Evolutionary conservation across 495 filamentous ascomycete species (phyloP), one percentile per base, ranked within the genome.

Genomic region (Talaromyces thailandensis): DNA sequence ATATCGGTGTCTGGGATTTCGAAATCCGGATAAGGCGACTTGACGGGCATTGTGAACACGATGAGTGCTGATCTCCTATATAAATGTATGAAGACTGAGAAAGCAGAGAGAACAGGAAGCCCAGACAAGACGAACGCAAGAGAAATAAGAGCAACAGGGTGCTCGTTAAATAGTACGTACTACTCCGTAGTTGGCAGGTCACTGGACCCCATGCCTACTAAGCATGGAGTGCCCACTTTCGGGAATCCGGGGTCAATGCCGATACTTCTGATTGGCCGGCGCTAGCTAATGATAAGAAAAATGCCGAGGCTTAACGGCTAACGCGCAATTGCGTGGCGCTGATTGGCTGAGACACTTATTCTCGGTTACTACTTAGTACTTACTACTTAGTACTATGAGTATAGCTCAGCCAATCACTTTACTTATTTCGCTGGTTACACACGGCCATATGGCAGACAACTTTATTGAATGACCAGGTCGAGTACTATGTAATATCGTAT

Each of bases 1-100:
- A 93, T 55, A 71, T 92, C 91, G 37, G 76, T 65, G 25, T 75
- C 63, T 28, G 78, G 78, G 18, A 80, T 73, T 29, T 76, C 68
- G 45, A 76, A 51, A 16, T 63, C 52, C 7, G 76, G 72, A 52
- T 76, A 78, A 14, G 62, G 64, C 26, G 78, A 80, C 31, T 73
- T 63, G 62, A 76, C 71, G 6, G 76, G 76, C 78, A 80, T 80
- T 21, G 45, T 58, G 62, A 28, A 32, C 6, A 4, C 8, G 26
- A 14, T 25, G 23, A 53, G 11, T 9, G 21, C 4, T 51, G 11
- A 51, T 52, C 12, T 21, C 18, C 18, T 48, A 18, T 48, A 6
- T 4, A 21, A 18, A 29, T 2, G 8, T 14, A 23, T 14, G 52
- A 14, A 29, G 11, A 29, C 18, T 14, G 12, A 29, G 6, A 29